These are phyloP conservation scores for Trypanosoma boissoni DNA, from an alignment of 208 protist species.

Conservation along the genomic window DNA sequence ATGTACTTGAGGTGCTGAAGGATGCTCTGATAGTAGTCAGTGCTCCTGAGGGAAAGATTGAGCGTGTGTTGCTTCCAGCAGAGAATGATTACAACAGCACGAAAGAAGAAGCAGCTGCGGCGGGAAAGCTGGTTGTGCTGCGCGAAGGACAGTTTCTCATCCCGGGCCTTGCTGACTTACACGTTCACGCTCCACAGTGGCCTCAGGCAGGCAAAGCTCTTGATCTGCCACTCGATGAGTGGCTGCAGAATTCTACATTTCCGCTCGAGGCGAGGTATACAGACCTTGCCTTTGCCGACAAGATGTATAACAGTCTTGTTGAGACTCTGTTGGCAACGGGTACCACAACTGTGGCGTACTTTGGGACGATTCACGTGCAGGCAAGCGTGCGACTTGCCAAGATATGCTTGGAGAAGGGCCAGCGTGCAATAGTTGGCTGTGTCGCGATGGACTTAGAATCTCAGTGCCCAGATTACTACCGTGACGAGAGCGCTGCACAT, in stretches of 20 bases:
- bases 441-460: slow-evolving; percentile 87
- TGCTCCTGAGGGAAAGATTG: slow-evolving; percentile 38
- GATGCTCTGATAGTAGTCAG: slow-evolving; percentile 48
- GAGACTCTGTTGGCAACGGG: slow-evolving; percentile 72
- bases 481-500: slow-evolving; percentile 68
- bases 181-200: slow-evolving; percentile 94
- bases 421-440: slow-evolving; percentile 89
- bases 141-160: slow-evolving; percentile 54
- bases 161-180: slow-evolving; percentile 93
- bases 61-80: slow-evolving; percentile 40
- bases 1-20: slow-evolving; percentile 36
- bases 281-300: slow-evolving; percentile 66
- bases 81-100: slow-evolving; percentile 22
- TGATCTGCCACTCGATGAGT: slow-evolving; percentile 84
- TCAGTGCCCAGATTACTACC: slow-evolving; percentile 89
- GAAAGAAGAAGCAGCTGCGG: slow-evolving; percentile 21
- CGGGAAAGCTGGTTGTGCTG: slow-evolving; percentile 35
- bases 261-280: slow-evolving; percentile 86
- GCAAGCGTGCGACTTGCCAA: slow-evolving; percentile 70
- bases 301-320: slow-evolving; percentile 77
- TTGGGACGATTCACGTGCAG: slow-evolving; percentile 87
- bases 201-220: slow-evolving; percentile 83
- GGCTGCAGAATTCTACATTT: slow-evolving; percentile 93
- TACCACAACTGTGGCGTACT: slow-evolving; percentile 92
- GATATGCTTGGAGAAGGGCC: slow-evolving; percentile 75